Base-by-base conservation (phyloP, 192 early-diverging fungal genomes). In the Backusella westeae region DNA sequence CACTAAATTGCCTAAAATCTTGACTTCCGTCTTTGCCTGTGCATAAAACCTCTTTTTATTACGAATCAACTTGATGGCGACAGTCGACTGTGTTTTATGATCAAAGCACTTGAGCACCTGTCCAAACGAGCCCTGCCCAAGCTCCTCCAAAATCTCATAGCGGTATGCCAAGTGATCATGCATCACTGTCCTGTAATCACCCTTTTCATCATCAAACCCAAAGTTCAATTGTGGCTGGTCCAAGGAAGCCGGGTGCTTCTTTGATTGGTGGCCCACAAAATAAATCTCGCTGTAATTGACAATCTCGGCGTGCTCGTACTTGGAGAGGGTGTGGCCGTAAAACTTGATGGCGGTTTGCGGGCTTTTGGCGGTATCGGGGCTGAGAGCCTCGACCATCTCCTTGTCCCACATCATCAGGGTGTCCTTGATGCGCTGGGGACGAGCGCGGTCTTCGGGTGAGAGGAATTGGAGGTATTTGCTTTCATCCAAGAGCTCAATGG, bases 21-120 rank as follows among this genome's bases (percentile, higher is more conserved):
- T 96, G 66, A 97, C 92, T 81, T 99, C 97, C 32, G 97, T 93
- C 63, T 92, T 84, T 6, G 95, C 97, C 78, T 98, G 97, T 76
- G 92, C 90, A 84, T 98, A 95, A 86, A 99, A 98, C 35, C 96
- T 89, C 85, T 94, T 95, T 88, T 96, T 96, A 84, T 98, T 99
- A 38, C 96, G 42, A 84, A 98, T 99, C 67, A 98, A 93, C 84
- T 98, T 98, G 34, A 98, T 87, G 6, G 96, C 97, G 34, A 94
- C 93, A 63, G 90, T 86, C 44, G 89, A 88, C 35, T 94, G 95
- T 0, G 91, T 90, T 79, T 96, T 97, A 85, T 99, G 97, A 80
- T 99, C 97, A 53, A 90, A 90, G 73, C 94, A 95, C 68, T 94
- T 94, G 75, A 96, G 85, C 3, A 98, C 96, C 78, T 98, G 96